A percentile compares a stretch with the other conserved stretches of the same genome.
Conservation (phyloP, 768 basidiomycete genomes). For the Calvatia gigantea region DNA sequence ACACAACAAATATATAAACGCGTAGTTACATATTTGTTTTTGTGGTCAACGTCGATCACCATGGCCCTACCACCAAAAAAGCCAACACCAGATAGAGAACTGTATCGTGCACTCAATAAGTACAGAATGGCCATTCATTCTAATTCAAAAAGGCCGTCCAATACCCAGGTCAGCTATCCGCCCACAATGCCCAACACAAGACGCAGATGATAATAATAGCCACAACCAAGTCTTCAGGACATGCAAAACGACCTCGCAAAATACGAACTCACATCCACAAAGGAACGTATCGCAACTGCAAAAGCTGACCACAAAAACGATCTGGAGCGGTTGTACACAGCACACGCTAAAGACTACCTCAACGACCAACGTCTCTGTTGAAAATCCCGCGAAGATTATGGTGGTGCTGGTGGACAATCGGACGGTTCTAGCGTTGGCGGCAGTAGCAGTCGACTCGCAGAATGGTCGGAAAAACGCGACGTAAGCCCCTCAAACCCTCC, state of each 20-base stretch:
- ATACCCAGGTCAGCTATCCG: constrained; percentile 15
- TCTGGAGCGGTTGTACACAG: not conserved
- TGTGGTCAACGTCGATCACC: not conserved
- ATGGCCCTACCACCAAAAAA: not conserved
- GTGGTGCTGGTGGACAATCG: not conserved
- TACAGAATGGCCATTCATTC: constrained; percentile 16
- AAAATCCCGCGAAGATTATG: constrained; percentile 3
- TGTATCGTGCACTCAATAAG: constrained; percentile 7
- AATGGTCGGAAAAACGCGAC: constrained; percentile 10
- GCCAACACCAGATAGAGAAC: not conserved
- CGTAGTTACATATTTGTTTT: not conserved
- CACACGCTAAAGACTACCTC: constrained; percentile 8
- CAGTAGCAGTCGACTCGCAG: not conserved
- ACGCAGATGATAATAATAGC: not conserved
- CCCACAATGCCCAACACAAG: not conserved
- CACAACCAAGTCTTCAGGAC: constrained; percentile 1
- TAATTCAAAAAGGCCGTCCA: constrained; percentile 18
- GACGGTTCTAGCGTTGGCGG: too few relatives aligned
- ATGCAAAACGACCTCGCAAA: constrained; percentile 8
- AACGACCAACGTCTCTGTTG: constrained; percentile 5
- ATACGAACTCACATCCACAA: not conserved
- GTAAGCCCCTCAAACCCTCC: not conserved
- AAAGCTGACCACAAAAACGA: constrained; percentile 1
- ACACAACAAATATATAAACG: not conserved
- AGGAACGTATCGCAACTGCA: constrained; percentile 2